Conservation (phyloP, 208 protist species). For the Trypanosoma theileri region DNA sequence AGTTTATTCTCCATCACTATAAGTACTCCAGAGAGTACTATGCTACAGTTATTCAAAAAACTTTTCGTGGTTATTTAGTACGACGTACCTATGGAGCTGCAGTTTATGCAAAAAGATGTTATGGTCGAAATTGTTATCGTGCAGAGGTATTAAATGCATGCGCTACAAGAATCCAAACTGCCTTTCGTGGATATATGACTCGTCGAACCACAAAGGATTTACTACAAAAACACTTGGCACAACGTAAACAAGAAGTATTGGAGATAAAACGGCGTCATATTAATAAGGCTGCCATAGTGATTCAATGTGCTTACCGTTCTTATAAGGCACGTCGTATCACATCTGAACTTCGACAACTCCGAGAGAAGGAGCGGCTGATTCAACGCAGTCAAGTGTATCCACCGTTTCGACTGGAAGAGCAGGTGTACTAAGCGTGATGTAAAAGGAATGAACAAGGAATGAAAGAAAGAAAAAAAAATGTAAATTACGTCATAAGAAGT, state of each 20-base stretch:
- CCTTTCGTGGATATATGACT: constrained; percentile 45
- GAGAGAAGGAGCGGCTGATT: constrained; percentile 23
- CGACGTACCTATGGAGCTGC: constrained; percentile 45
- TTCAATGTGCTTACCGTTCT: constrained; percentile 34
- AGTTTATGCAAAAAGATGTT: constrained; percentile 55
- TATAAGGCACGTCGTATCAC: constrained; percentile 11
- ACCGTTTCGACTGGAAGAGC: constrained; percentile 30
- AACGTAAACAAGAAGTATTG: constrained; percentile 3
- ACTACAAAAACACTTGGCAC: constrained; percentile 3
- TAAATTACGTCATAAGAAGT: background rate
- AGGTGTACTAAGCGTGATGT: constrained; percentile 28
- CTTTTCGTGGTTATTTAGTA: constrained; percentile 63
- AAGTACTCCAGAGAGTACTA: constrained; percentile 62
- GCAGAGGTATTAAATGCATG: constrained; percentile 38
- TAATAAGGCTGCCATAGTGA: constrained; percentile 18
- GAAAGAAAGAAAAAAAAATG: background rate
- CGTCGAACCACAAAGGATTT: constrained; percentile 12
- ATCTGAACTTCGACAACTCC: background rate
- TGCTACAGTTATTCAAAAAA: constrained; percentile 78
- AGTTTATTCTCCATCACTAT: constrained; percentile 63
- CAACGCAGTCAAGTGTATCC: constrained; percentile 19
- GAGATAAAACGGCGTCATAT: background rate
- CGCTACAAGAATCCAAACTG: constrained; percentile 60
- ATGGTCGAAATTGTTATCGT: constrained; percentile 71
- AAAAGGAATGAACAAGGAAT: too few relatives aligned